phyloP scores from a whole-genome alignment of 2,329 filamentous ascomycete species.

The Achaetomium macrosporum region DNA sequence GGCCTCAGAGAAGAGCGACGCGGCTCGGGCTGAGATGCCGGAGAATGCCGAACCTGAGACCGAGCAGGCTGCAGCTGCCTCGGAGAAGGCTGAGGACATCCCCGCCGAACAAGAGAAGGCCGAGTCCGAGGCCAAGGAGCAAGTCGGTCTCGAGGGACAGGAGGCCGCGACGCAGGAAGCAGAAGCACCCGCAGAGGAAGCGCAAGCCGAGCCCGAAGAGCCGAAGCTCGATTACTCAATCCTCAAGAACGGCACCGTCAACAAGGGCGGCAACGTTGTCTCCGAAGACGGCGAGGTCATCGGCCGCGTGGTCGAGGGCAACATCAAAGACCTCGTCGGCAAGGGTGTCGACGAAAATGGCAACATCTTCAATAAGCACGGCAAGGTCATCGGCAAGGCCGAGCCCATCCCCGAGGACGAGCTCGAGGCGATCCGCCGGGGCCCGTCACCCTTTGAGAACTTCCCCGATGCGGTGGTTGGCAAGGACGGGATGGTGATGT shows the following conservation, averaged over 20 bases:
- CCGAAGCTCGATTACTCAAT: constrained; percentile 39
- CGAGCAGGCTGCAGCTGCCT: neutral
- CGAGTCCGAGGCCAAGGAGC: constrained; percentile 3
- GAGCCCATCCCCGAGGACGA: constrained; percentile 57
- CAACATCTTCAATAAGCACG: constrained; percentile 64
- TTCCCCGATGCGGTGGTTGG: constrained; percentile 51
- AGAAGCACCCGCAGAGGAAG: neutral
- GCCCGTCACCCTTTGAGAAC: constrained; percentile 50
- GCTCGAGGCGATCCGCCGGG: constrained; percentile 40
- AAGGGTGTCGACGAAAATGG: constrained; percentile 60
- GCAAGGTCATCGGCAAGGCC: constrained; percentile 60
- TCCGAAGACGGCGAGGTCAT: constrained; percentile 48
- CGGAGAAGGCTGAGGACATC: neutral
- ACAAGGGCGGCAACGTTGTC: constrained; percentile 54
- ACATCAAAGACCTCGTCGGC: constrained; percentile 57
- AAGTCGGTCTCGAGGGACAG: neutral
- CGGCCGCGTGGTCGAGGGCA: constrained; percentile 59
- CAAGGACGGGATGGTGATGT: constrained; percentile 47
- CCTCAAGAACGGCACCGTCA: constrained; percentile 50
- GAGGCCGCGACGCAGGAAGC: neutral
- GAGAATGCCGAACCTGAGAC: neutral
- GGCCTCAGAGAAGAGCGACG: neutral
- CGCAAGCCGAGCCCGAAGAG: constrained; percentile 24
- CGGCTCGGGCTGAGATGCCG: neutral
- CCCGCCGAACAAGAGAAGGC: neutral